Evolutionary conservation across 2,329 filamentous ascomycete genomes (phyloP).

Genomic region (Colletotrichum destructivum): DNA sequence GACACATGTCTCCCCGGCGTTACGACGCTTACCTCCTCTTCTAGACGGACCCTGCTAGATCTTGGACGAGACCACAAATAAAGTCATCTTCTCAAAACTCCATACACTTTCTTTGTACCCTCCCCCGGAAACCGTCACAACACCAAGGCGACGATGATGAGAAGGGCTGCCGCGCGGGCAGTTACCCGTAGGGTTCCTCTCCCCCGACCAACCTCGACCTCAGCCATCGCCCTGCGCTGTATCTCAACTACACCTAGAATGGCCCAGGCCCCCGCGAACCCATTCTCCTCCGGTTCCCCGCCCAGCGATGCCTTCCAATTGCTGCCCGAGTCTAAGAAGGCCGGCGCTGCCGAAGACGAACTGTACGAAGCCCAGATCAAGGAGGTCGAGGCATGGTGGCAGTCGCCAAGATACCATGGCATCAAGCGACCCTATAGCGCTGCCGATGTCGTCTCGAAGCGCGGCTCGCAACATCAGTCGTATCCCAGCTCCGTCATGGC

Average conservation of each 20-base stretch:
- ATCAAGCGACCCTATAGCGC: slow-evolving; percentile 94
- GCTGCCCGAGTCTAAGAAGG: slow-evolving; percentile 82
- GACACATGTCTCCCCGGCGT: background rate
- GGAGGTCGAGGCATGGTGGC: slow-evolving; percentile 94
- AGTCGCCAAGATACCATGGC: slow-evolving; percentile 84
- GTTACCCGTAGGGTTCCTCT: slow-evolving; percentile 50
- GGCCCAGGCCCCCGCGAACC: slow-evolving; percentile 44
- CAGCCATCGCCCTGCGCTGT: slow-evolving; percentile 47
- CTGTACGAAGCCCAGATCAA: slow-evolving; percentile 87
- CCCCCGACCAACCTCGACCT: slow-evolving; percentile 39
- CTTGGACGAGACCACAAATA: background rate
- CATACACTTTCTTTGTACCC: background rate
- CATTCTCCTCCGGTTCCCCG: slow-evolving; percentile 37
- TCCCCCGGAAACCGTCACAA: background rate
- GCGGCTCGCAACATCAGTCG: slow-evolving; percentile 86
- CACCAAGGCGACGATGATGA: slow-evolving; percentile 50
- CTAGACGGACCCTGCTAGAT: background rate
- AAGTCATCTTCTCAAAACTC: background rate
- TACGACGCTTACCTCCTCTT: slow-evolving; percentile 14
- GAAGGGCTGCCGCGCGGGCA: slow-evolving; percentile 50
- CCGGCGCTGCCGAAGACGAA: slow-evolving; percentile 85
- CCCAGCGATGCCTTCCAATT: slow-evolving; percentile 89
- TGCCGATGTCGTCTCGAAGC: slow-evolving; percentile 92
- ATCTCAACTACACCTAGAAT: slow-evolving; percentile 52
- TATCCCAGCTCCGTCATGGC: slow-evolving; percentile 97